A percentile compares a stretch with the other conserved stretches of the same genome.
Conservation (phyloP, 495 filamentous ascomycete genomes). For the Darksidea phi region DNA sequence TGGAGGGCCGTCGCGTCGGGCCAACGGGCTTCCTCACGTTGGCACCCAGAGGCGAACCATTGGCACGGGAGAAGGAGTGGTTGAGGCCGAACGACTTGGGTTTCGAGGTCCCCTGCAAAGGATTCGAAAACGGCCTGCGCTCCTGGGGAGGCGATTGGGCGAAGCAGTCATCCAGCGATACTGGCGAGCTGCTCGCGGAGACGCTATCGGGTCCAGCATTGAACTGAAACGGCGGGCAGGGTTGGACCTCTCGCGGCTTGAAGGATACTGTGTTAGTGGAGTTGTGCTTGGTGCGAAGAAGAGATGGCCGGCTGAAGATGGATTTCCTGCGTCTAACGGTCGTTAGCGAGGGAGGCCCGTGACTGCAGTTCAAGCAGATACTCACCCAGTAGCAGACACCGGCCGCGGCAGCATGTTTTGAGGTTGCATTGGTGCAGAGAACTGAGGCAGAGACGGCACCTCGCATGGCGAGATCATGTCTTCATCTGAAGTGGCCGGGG, state of each 20-base stretch:
- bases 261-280: slow-evolving; percentile 53
- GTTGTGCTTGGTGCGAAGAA: slow-evolving; percentile 59
- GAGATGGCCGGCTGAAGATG: slow-evolving; percentile 59
- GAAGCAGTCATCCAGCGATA: slow-evolving; percentile 74
- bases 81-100: slow-evolving; percentile 59
- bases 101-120: slow-evolving; percentile 56
- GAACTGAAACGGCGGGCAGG: slow-evolving; percentile 73
- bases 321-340: slow-evolving; percentile 56
- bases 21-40: slow-evolving; percentile 71
- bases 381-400: slow-evolving; percentile 41
- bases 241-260: slow-evolving; percentile 55
- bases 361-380: not conserved
- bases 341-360: slow-evolving; percentile 7
- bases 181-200: slow-evolving; percentile 55
- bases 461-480: slow-evolving; percentile 42
- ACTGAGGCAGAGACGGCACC: slow-evolving; percentile 7
- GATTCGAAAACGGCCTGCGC: slow-evolving; percentile 56
- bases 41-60: slow-evolving; percentile 68
- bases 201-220: slow-evolving; percentile 58
- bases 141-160: slow-evolving; percentile 74
- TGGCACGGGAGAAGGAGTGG: slow-evolving; percentile 54
- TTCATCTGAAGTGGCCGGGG: slow-evolving; percentile 42
- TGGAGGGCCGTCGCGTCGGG: slow-evolving; percentile 75
- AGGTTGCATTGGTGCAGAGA: slow-evolving; percentile 7
- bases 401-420: slow-evolving; percentile 34